Base-by-base conservation (phyloP, 768 basidiomycete genomes). In the Boletus rubroflammeus region DNA sequence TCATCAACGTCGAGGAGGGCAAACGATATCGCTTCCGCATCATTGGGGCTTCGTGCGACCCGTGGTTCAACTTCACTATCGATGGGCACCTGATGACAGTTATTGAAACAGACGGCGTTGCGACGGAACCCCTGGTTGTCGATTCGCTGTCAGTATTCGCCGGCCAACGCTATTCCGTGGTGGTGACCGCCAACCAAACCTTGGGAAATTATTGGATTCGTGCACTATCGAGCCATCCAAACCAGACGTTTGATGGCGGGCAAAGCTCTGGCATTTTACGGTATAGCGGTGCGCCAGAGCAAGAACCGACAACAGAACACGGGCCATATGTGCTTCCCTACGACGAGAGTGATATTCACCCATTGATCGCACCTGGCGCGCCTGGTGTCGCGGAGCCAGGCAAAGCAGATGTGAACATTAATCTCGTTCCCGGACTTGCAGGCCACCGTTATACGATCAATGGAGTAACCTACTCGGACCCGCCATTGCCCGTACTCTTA, bases 161-260 rank as follows among this genome's bases (percentile, higher is more conserved):
- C 6, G 78, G 74, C 5, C 79, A 81, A 56, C 73, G 79, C 28
- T 80, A 79, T 53, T 80, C 78, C 1, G 70, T 80, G 51, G 64
- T 80, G 11, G 59, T 81, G 1, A 59, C 67, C 64, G 75, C 78
- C 5, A 70, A 75, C 56, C 67, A 76, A 40, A 59, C 68, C 0
- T 40, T 73, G 23, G 59, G 43, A n/a, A 81, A 81, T 62, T 81
- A 81, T 50, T 81, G 68, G 53, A 53, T 59, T 32, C 55, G 54
- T 32, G 55, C 53, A 1, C 21, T 61, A 25, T 40, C 56, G 0
- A 39, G 11, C 44, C 15, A 49, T 3, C 15, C 36, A 2, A 67
- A 73, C 34, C 72, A 73, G 14, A 72, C 73, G 0, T 58, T 70
- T 10, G 73, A 75, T 8, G 73, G 72, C 38, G 56, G 65, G n/a